Evolutionary conservation across 2,329 filamentous ascomycete species (phyloP), one percentile per base, ranked within the genome.

Genomic region (Myriosclerotinia curreyana): DNA sequence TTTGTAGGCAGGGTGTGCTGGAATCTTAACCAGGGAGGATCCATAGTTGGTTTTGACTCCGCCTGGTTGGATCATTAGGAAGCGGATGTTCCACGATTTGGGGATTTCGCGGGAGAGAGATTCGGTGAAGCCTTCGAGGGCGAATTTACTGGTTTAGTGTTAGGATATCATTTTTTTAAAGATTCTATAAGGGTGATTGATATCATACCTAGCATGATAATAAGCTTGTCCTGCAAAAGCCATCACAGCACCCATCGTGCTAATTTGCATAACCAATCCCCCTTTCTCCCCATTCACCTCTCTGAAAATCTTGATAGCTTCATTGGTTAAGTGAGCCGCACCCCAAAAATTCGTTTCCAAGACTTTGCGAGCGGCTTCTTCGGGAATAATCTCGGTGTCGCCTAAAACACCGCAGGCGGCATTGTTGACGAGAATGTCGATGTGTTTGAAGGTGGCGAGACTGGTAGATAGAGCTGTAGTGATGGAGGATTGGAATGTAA

Each of bases 401-500:
- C 80, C 81, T 8, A 74, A 70, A 1, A 83, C 73, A 17, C 81
- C 79, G 50, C 76, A 1, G 69, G 72, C 14, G 0, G 83, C 83
- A 12, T 83, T 76, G 58, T 86, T 84, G 9, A 81, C 81, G 22
- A 81, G 80, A 5, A 82, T 81, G 66, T 83, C 79, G 17, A 85
- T 77, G 59, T 78, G 78, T 12, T 82, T 82, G 62, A 81, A 81
- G 40, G 76, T 76, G 22, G 75, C 67, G 15, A 83, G 71, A 25
- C 78, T 76, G 12, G 74, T 73, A 2, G 77, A 64, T 7, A 78
- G 68, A 1, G 75, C 74, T 1, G 70, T 64, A 11, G 71, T 36
- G 14, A 76, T 71, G 14, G 67, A 74, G n/a, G 78, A 46, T n/a
- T n/a, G 77, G 72, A 20, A 81, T 0, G 79, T 81, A 1, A 83